Percentiles rank a stretch among this genome's conserved stretches.
Conservation (phyloP, 148 eudicot species). For the Cornus florida region DNA sequence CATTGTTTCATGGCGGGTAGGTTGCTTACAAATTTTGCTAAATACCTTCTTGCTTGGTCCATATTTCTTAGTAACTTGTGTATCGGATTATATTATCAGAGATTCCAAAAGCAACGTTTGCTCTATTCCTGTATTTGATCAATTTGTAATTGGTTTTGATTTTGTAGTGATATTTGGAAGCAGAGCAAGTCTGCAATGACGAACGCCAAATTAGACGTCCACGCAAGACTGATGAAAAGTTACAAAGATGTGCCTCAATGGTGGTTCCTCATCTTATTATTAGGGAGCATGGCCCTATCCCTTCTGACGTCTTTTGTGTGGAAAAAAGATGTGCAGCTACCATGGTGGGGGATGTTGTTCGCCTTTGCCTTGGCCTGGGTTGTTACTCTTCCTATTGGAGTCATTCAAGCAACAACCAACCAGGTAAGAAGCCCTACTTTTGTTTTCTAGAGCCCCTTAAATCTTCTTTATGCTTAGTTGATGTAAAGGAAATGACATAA, state of each 20-base stretch:
- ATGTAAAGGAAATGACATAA: background rate
- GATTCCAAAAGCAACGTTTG: too few relatives aligned
- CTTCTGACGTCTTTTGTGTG: constrained; percentile 80
- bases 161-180: constrained; percentile 83
- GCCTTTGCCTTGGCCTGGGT: constrained; percentile 83
- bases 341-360: constrained; percentile 98
- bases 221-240: constrained; percentile 78
- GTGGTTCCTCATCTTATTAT: constrained; percentile 72
- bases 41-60: too few relatives aligned
- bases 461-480: background rate
- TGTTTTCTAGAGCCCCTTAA: background rate
- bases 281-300: constrained; percentile 63
- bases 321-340: constrained; percentile 93
- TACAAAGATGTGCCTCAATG: constrained; percentile 93
- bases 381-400: constrained; percentile 96
- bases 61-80: background rate
- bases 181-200: constrained; percentile 80
- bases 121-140: background rate
- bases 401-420: constrained; percentile 98
- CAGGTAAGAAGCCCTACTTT: constrained; percentile 47
- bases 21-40: background rate
- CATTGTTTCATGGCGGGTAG: constrained; percentile 92
- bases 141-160: background rate
- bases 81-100: background rate
- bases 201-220: constrained; percentile 71